These are phyloP conservation scores for Setaria italica DNA, from an alignment of 202 grass and related monocot genomes.

Conservation along the genomic window DNA sequence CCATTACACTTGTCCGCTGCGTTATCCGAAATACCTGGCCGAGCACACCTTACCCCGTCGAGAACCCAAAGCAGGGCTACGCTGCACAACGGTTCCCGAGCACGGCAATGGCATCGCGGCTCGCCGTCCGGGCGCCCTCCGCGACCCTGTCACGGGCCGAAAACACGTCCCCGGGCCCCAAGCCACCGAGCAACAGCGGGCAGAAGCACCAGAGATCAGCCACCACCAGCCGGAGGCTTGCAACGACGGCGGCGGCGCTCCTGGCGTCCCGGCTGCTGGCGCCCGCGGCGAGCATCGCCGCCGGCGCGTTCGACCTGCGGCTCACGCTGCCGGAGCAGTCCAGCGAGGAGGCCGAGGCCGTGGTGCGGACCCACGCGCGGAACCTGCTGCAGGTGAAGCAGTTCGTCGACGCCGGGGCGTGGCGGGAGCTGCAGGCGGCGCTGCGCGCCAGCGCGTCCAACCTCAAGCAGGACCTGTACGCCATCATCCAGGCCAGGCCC, in stretches of 20 bases:
- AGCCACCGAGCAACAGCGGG: slow-evolving; percentile 10
- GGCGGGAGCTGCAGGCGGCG: slow-evolving; percentile 65
- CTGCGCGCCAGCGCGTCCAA: slow-evolving; percentile 63
- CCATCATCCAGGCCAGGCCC: slow-evolving; percentile 77
- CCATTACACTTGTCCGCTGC: background rate
- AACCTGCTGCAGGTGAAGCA: slow-evolving; percentile 69
- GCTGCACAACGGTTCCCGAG: slow-evolving; percentile 2
- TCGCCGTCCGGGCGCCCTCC: slow-evolving; percentile 38
- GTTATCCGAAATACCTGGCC: slow-evolving; percentile 59
- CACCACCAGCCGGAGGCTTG: slow-evolving; percentile 43
- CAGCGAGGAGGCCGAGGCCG: slow-evolving; percentile 66
- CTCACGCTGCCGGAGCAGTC: slow-evolving; percentile 67
- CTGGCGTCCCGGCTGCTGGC: slow-evolving; percentile 39
- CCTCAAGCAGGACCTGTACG: slow-evolving; percentile 91
- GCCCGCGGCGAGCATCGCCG: slow-evolving; percentile 29
- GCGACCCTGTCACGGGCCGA: slow-evolving; percentile 22
- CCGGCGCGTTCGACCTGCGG: slow-evolving; percentile 61
- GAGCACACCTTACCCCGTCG: slow-evolving; percentile 22
- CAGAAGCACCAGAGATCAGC: background rate
- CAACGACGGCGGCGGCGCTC: slow-evolving; percentile 11
- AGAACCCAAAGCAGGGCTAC: background rate
- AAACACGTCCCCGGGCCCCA: background rate
- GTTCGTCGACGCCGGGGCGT: slow-evolving; percentile 74
- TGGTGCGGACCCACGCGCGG: slow-evolving; percentile 57
- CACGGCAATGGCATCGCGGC: slow-evolving; percentile 58